phyloP scores from a whole-genome alignment of 2,329 filamentous ascomycete genomes.

The Nemania serpens region DNA sequence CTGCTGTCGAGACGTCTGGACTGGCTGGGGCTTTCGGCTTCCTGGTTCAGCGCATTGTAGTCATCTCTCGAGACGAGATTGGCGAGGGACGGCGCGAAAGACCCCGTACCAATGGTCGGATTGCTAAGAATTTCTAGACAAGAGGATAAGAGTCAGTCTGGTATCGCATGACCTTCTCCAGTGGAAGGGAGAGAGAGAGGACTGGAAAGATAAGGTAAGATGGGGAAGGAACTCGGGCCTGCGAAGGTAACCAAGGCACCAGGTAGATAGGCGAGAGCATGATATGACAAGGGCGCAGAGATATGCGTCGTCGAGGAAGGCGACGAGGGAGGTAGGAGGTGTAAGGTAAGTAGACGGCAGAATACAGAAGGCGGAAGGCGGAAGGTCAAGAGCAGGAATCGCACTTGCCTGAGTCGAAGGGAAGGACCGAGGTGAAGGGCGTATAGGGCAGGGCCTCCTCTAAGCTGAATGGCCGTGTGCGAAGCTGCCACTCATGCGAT shows the following conservation, averaged over 20 bases:
- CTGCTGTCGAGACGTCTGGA: conserved; percentile 72
- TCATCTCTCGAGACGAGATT: conserved; percentile 57
- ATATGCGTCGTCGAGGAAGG: conserved; percentile 3
- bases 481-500: conserved; percentile 28
- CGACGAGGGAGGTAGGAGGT: background rate
- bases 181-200: too few relatives aligned
- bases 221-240: too few relatives aligned
- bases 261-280: background rate
- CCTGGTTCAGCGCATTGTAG: conserved; percentile 72
- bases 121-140: conserved; percentile 68
- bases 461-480: conserved; percentile 61
- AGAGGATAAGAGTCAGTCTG: conserved; percentile 24
- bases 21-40: conserved; percentile 62
- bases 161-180: too few relatives aligned
- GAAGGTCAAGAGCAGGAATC: conserved; percentile 15
- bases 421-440: conserved; percentile 78
- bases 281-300: conserved; percentile 11
- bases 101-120: conserved; percentile 62
- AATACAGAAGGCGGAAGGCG: too few relatives aligned
- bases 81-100: conserved; percentile 55
- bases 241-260: too few relatives aligned
- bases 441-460: conserved; percentile 82
- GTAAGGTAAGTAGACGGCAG: too few relatives aligned
- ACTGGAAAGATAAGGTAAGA: too few relatives aligned
- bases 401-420: conserved; percentile 72